Conservation (phyloP, 2,329 filamentous ascomycete species). For the Alternaria ventricosa region DNA sequence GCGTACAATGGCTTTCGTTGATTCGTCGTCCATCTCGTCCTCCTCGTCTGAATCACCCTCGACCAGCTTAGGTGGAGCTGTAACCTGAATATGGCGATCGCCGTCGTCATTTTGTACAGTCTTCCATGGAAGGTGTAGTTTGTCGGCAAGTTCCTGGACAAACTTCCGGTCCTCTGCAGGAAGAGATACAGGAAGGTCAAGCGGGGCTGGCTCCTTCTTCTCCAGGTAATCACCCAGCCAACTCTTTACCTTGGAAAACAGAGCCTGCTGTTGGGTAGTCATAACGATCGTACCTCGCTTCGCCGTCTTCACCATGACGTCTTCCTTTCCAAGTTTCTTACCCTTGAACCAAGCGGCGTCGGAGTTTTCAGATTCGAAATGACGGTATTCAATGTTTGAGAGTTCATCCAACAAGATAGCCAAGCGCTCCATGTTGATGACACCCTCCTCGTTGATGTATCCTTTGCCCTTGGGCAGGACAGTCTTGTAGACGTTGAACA, state of each 20-base stretch:
- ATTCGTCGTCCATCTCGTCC: constrained; percentile 79
- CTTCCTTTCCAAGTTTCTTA: constrained; percentile 76
- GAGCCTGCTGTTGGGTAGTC: constrained; percentile 77
- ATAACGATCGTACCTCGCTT: constrained; percentile 72
- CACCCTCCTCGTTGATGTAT: constrained; percentile 94
- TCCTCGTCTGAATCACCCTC: constrained; percentile 66
- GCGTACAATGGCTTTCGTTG: constrained; percentile 79
- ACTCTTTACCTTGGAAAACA: constrained; percentile 82
- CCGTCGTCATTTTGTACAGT: constrained; percentile 69
- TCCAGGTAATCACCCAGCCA: constrained; percentile 74
- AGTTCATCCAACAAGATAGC: constrained; percentile 81
- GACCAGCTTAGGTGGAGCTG: constrained; percentile 61
- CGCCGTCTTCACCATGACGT: constrained; percentile 67
- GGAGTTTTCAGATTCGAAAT: constrained; percentile 88
- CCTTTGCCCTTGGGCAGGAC: constrained; percentile 86
- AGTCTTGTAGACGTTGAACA: constrained; percentile 96
- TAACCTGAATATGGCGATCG: constrained; percentile 69
- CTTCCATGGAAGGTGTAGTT: constrained; percentile 69
- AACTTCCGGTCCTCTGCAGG: constrained; percentile 91
- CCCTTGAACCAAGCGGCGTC: constrained; percentile 92
- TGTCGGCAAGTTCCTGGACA: constrained; percentile 81
- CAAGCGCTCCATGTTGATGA: constrained; percentile 85
- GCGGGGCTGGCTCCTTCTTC: constrained; percentile 53
- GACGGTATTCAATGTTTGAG: constrained; percentile 85
- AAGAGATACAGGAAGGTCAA: constrained; percentile 76